Base-by-base conservation (phyloP, 345 rosid genomes). In the Geranium brycei region DNA sequence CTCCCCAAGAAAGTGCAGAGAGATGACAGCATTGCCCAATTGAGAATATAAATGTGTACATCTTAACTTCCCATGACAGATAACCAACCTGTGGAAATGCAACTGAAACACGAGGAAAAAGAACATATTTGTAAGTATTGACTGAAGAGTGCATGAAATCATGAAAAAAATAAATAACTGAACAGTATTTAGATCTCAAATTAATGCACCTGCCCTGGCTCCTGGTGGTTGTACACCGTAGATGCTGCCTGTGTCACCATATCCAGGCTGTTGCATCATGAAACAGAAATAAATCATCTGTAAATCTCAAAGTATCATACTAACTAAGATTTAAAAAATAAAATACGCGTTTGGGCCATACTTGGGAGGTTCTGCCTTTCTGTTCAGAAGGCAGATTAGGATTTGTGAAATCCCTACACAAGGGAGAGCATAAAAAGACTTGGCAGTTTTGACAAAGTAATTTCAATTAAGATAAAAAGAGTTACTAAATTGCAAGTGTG, bases 81-180 rank as follows among this genome's bases (percentile, higher is more conserved):
- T 58, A 82, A 96, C 72, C 78, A 93, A n/a, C 97, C 97, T 90
- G 99, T 62, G 97, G 91, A 81, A 77, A 93, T 67, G 87, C 86
- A 74, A 78, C 98, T 89, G 97, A 71, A 75, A 73, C 62, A 64
- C 66, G 65, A 31, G 64, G 30, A 71, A 51, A 40, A 58, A 62
- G 59, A 58, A 65, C 19, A 60, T 15, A 60, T 65, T 57, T 61
- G 62, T 55, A 71, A 64, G 32, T 31, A 13, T 13, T 47, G 15
- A 28, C 3, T 18, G 30, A 35, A 31, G 51, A 51, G n/a, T 31
- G 15, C 28, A 35, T 56, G 23, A 17, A 18, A 31, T 8, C 0
- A 15, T 7, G 57, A 19, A 17, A 8, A 35, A 31, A 19, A 23
- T 0, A 57, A 14, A 35, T 32, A 58, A 16, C 14, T 53, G 57